Evolutionary conservation across 1,284 basidiomycete species (phyloP).

Genomic region (Tylopilus orsonianus): DNA sequence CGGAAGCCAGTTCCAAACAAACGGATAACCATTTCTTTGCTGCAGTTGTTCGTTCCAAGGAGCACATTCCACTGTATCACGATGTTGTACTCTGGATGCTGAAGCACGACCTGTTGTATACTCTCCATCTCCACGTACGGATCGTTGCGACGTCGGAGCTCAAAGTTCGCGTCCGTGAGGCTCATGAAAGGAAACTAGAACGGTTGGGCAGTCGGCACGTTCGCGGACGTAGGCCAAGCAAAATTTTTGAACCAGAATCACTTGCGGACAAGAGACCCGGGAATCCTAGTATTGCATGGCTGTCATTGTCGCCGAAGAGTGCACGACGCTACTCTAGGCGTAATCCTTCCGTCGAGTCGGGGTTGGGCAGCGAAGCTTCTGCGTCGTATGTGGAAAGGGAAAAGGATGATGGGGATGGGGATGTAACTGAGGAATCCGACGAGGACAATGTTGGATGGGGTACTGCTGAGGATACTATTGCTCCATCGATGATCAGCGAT

Average conservation of each 20-base stretch:
- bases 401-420: constrained; percentile 35
- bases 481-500: constrained; percentile 72
- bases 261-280: constrained; percentile 23
- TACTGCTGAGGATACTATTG: constrained; percentile 51
- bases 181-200: constrained; percentile 44
- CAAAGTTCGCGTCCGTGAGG: constrained; percentile 62
- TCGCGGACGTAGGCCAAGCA: constrained; percentile 25
- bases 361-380: constrained; percentile 39
- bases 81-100: constrained; percentile 93
- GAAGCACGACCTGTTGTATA: constrained; percentile 80
- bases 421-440: constrained; percentile 37
- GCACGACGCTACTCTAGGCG: constrained; percentile 45
- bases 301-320: constrained; percentile 53
- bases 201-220: constrained; percentile 31
- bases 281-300: constrained; percentile 36
- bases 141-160: constrained; percentile 78
- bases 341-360: constrained; percentile 45
- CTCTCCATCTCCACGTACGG: constrained; percentile 84
- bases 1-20: constrained; percentile 60
- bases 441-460: constrained; percentile 48
- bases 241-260: constrained; percentile 23
- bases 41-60: constrained; percentile 68
- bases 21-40: constrained; percentile 73
- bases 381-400: constrained; percentile 26
- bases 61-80: constrained; percentile 70